Evolutionary conservation across 768 basidiomycete genomes (phyloP).

Genomic region (Vararia minispora): DNA sequence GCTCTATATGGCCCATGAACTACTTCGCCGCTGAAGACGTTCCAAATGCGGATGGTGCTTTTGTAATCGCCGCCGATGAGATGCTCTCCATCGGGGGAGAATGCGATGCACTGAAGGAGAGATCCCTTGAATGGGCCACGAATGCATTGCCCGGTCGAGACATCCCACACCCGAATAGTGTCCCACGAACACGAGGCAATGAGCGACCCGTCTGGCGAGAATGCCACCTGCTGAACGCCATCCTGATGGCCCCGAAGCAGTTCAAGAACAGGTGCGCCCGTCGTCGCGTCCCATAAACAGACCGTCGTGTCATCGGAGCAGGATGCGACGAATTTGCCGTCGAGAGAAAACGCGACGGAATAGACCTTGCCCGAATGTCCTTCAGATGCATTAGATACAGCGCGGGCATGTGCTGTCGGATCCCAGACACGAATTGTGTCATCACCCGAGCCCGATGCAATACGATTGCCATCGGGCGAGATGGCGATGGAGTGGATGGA

Average conservation of each 20-base stretch:
- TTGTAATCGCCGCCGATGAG: slow-evolving; percentile 4
- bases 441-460: slow-evolving; percentile 25
- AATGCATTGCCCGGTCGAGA: neutral
- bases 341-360: slow-evolving; percentile 29
- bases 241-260: slow-evolving; percentile 35
- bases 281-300: slow-evolving; percentile 16
- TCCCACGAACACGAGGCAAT: slow-evolving; percentile 4
- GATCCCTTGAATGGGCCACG: neutral
- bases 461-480: slow-evolving; percentile 11
- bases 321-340: slow-evolving; percentile 13
- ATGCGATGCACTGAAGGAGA: neutral
- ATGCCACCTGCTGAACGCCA: slow-evolving; percentile 38
- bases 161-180: slow-evolving; percentile 10
- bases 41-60: neutral
- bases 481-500: neutral
- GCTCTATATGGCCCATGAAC: neutral
- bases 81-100: slow-evolving; percentile 3
- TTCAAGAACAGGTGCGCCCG: slow-evolving; percentile 15
- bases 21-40: neutral
- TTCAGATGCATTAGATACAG: slow-evolving; percentile 11
- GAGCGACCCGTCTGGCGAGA: slow-evolving; percentile 24
- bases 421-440: slow-evolving; percentile 41
- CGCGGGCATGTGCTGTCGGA: slow-evolving; percentile 14
- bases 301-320: slow-evolving; percentile 11
- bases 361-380: slow-evolving; percentile 15